Percentiles rank a stretch among this genome's conserved stretches.
These are phyloP conservation scores for Blastobotrys malaysiensis DNA, from an alignment of 1,139 yeast genomes.

Conservation along the genomic window DNA sequence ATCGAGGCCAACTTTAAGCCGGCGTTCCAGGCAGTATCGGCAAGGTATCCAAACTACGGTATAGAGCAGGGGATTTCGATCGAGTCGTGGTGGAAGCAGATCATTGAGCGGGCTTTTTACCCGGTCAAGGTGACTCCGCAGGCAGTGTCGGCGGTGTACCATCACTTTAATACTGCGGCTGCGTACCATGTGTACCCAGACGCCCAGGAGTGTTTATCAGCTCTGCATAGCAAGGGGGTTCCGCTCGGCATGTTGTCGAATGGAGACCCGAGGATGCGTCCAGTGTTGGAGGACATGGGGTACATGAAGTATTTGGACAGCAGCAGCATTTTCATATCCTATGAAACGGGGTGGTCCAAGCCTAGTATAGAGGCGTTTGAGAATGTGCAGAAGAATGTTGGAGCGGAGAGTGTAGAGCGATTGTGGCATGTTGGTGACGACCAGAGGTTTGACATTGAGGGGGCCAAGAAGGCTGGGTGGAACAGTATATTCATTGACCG, in stretches of 20 bases:
- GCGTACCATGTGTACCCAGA: conserved; percentile 25
- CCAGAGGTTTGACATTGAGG: conserved; percentile 21
- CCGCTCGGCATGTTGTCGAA: conserved; percentile 27
- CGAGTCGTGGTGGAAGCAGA: conserved; percentile 25
- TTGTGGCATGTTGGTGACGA: conserved; percentile 31
- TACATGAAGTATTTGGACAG: conserved; percentile 9
- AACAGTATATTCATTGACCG: conserved; percentile 26
- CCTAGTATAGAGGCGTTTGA: conserved; percentile 23
- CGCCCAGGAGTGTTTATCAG: conserved; percentile 15
- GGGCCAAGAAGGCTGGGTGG: conserved; percentile 25
- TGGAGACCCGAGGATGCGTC: conserved; percentile 24
- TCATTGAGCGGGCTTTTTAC: conserved; percentile 19
- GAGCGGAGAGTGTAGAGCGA: not conserved
- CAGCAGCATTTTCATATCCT: conserved; percentile 19
- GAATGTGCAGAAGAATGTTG: conserved; percentile 9
- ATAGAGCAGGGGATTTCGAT: conserved; percentile 15
- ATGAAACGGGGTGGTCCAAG: conserved; percentile 25
- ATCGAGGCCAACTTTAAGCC: conserved; percentile 14
- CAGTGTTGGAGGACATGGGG: conserved; percentile 19
- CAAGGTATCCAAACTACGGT: conserved; percentile 25
- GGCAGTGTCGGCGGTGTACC: conserved; percentile 18
- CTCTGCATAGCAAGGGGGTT: conserved; percentile 11
- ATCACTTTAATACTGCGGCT: conserved; percentile 20
- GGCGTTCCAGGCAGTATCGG: conserved; percentile 17
- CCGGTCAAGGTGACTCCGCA: conserved; percentile 13